Evolutionary conservation across 805 yeast species (phyloP), one percentile per base, ranked within the genome.

Genomic region (Candida taoyuanica): DNA sequence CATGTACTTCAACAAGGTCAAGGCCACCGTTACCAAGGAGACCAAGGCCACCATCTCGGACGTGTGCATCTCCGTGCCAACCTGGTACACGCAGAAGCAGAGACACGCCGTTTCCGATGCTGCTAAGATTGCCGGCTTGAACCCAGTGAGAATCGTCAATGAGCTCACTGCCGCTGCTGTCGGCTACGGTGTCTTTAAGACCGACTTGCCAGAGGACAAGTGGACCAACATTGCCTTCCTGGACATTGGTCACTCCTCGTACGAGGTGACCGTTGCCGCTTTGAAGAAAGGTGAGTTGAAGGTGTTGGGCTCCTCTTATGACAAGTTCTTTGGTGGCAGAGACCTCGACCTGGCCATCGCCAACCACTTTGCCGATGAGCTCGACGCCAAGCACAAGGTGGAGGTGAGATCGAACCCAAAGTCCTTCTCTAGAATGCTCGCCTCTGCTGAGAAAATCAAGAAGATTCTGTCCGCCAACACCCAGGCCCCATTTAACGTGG

Each of bases 121-220:
- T 42, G 91, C 96, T 59, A 77, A 74, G 62, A 85, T 93, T 63
- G 98, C 98, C 43, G 96, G 96, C 48, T 76, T 93, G 60, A 93
- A 93, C 80, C 98, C 98, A 44, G 97, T 93, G 44, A 85, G 98
- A 77, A 80, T 93, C 49, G 95, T 93, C 55, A 93, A 93, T 66
- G 99, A 93, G 65, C 82, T 85, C 51, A 89, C 98, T 42, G 98
- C 98, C 45, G 98, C 98, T 46, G 98, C 97, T 57, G 96, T 93
- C 50, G 94, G 97, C 55, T 94, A 93, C 72, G 98, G 98, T 74
- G 96, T 93, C 45, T 93, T 93, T 83, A 89, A 93, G 78, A 76
- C 85, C 50, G 97, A 91, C 61, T 75, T 93, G 58, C 96, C 98
- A 58, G 98, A 88, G 66, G 95, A 86, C 56, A 84, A 82, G 65